Percentiles rank a stretch among this genome's conserved stretches.
These are phyloP conservation scores for Chaetoceros tenuissimus DNA, from an alignment of 108 stramenopile species.

Conservation along the genomic window DNA sequence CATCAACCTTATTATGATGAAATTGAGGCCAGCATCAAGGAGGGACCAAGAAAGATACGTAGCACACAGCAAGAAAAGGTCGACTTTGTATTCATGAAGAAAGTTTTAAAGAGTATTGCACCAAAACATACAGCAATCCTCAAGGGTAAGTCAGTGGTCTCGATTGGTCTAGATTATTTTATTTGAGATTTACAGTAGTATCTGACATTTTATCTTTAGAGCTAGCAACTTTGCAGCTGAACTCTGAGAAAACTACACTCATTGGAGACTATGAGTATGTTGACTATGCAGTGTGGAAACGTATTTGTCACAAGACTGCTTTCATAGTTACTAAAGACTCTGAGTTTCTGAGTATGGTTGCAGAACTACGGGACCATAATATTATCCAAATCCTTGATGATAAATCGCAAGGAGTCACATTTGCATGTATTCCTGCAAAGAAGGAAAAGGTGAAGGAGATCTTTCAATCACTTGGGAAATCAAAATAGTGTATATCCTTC, in stretches of 20 bases:
- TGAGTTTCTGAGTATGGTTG: neutral
- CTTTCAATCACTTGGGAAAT: neutral
- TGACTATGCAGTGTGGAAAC: neutral
- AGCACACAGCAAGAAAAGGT: neutral
- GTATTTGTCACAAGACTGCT: neutral
- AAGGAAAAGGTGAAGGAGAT: neutral
- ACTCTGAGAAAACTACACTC: neutral
- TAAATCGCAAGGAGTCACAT: neutral
- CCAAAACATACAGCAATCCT: neutral
- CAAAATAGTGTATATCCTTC: too few species aligned
- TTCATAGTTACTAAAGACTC: neutral
- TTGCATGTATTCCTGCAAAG: neutral
- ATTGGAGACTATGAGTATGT: neutral
- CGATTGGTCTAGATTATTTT: too few species aligned
- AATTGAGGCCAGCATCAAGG: slow-evolving; percentile 12
- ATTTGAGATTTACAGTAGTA: too few species aligned
- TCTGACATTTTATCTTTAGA: too few species aligned
- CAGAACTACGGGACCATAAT: neutral
- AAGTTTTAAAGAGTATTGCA: neutral
- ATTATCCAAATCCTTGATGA: neutral
- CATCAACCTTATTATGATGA: slow-evolving; percentile 62
- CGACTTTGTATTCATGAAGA: neutral
- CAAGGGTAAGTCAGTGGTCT: neutral
- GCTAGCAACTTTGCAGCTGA: neutral
- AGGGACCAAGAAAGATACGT: neutral